These are phyloP conservation scores for Pseudoneurospora amorphoporcata DNA, from an alignment of 495 filamentous ascomycete genomes.

Conservation along the genomic window DNA sequence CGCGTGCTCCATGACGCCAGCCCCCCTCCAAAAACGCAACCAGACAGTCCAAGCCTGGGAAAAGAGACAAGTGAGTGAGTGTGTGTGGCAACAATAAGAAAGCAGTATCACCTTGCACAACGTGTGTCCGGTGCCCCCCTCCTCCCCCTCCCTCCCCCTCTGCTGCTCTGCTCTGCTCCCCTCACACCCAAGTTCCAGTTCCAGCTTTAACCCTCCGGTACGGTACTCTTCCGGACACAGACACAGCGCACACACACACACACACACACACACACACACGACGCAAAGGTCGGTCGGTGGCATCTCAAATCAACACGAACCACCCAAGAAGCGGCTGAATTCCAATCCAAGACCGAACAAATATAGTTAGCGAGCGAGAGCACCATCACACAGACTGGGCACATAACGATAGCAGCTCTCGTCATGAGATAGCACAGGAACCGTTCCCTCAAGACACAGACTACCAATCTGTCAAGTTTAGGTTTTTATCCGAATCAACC, in stretches of 20 bases:
- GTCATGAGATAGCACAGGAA: background rate
- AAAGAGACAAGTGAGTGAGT: background rate
- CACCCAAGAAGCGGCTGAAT: background rate
- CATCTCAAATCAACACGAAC: background rate
- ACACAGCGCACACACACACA: background rate
- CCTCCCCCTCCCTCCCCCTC: background rate
- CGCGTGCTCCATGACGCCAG: background rate
- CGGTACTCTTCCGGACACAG: background rate
- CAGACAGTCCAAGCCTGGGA: background rate
- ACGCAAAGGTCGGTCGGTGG: background rate
- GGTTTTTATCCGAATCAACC: background rate
- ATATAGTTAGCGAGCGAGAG: background rate
- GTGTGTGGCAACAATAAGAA: background rate
- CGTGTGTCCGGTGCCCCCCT: background rate
- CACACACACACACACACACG: background rate
- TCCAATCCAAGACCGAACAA: background rate
- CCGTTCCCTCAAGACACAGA: background rate
- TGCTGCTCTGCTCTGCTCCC: background rate
- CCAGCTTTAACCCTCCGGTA: background rate
- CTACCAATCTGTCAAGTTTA: background rate
- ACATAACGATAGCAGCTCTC: background rate
- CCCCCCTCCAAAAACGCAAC: background rate
- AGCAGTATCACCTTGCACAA: background rate
- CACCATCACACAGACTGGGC: background rate
- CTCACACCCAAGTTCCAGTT: background rate